Conservation (phyloP, 192 early-diverging fungal genomes). For the Backusella psychrophila region DNA sequence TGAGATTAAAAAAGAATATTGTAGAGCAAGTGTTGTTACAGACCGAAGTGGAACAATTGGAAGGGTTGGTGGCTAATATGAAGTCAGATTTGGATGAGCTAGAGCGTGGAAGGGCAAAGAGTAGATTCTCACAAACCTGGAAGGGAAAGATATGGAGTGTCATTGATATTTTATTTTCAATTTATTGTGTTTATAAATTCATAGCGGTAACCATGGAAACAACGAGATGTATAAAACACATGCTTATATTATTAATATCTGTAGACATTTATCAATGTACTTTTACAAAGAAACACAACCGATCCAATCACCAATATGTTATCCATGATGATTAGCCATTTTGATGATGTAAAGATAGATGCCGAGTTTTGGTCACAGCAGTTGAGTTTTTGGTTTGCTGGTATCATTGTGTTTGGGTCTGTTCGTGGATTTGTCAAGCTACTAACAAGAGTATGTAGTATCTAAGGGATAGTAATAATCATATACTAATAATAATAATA, state of each 20-base stretch:
- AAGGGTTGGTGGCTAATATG: conserved; percentile 12
- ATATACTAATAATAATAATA: neutral
- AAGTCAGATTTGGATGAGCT: conserved; percentile 28
- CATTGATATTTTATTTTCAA: conserved; percentile 82
- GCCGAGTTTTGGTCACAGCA: conserved; percentile 87
- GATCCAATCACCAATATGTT: conserved; percentile 84
- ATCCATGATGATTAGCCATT: conserved; percentile 65
- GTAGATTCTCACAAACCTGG: conserved; percentile 17
- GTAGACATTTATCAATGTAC: conserved; percentile 73
- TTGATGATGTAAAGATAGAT: conserved; percentile 65
- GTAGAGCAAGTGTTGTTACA: conserved; percentile 13
- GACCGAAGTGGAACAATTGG: conserved; percentile 22
- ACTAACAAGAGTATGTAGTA: conserved; percentile 57
- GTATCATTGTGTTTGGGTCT: conserved; percentile 85
- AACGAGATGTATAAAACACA: neutral
- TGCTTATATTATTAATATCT: neutral
- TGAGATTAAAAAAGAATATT: neutral
- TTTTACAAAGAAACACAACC: conserved; percentile 71
- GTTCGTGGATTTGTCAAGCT: conserved; percentile 86
- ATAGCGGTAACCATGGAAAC: conserved; percentile 52
- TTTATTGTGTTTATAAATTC: conserved; percentile 91
- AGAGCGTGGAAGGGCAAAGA: conserved; percentile 12
- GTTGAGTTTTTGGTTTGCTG: conserved; percentile 89
- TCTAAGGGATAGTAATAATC: neutral
- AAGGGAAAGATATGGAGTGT: conserved; percentile 77